Conservation (phyloP, 306 rosid species). For the Crotalaria pallida region DNA sequence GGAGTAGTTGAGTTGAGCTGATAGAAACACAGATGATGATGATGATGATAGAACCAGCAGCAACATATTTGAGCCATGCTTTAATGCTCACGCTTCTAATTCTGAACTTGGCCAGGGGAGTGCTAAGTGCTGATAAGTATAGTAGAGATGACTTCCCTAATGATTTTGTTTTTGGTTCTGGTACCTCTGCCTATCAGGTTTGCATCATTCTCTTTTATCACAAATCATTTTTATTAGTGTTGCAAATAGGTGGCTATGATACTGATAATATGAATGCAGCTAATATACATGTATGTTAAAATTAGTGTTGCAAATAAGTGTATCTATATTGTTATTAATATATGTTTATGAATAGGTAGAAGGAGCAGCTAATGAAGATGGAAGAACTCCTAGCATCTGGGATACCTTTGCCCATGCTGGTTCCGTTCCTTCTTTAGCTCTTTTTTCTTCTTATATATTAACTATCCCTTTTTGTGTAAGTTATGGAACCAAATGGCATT, state of each 20-base stretch:
- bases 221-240: background rate
- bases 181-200: conserved; percentile 75
- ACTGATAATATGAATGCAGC: too few relatives aligned
- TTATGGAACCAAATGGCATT: too few relatives aligned
- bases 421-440: background rate
- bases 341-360: conserved; percentile 40
- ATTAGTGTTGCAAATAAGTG: too few relatives aligned
- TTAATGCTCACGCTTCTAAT: background rate
- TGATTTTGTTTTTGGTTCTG: conserved; percentile 58
- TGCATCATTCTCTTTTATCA: background rate
- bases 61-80: background rate
- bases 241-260: too few relatives aligned
- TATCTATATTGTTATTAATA: too few relatives aligned
- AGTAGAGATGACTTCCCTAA: conserved; percentile 57
- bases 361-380: conserved; percentile 70
- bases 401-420: conserved; percentile 57
- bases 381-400: conserved; percentile 72
- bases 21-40: too few relatives aligned
- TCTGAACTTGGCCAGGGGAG: background rate
- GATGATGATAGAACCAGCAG: background rate
- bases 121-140: background rate
- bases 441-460: background rate
- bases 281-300: too few relatives aligned
- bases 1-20: too few relatives aligned
- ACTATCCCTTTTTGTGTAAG: too few relatives aligned